Evolutionary conservation across 2,329 filamentous ascomycete genomes (phyloP), one percentile per base, ranked within the genome.

Genomic region (Madurella fahalii): DNA sequence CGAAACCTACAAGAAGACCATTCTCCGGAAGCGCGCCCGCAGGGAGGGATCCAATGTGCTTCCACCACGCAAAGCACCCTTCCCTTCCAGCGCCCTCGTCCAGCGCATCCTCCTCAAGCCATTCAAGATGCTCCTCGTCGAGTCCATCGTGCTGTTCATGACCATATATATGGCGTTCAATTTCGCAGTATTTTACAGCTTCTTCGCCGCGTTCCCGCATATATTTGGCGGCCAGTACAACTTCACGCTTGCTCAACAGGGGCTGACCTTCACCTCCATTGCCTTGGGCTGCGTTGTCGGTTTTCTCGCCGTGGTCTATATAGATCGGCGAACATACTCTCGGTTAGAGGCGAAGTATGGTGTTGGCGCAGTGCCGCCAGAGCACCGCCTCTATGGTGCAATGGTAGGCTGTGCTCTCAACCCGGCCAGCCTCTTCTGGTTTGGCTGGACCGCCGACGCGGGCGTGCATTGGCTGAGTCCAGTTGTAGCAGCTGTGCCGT

Each of bases 71-170:
- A 44, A 43, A 13, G 3, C 43, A 9, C 17, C 25, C 20, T 42
- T 47, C 39, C 37, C 50, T 9, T 52, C 43, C 7, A 34, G 25
- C 25, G 39, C 43, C 25, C 7, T 42, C 11, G 13, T 55, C 16
- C 47, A 51, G 31, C 48, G 48, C 50, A 72, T 76, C 30, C 62
- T 76, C 1, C 57, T 52, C 34, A 50, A 46, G 31, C 72, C 73
- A 0, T 54, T 75, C n/a, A 67, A 70, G 31, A 72, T 80, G 61
- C 72, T 80, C 9, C 64, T 75, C 52, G 73, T 72, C 12, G 77
- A 80, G 60, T 76, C 78, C 1, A 77, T 80, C 9, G 74, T 79
- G 9, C 75, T 78, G 56, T 77, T 77, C 50, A 58, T 64, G 30
- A 63, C 61, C 20, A 54, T 68, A 2, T 68, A 68, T 47, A 63